These are phyloP conservation scores for Fremontodendron californicum DNA, from an alignment of 345 rosid genomes.

Conservation along the genomic window DNA sequence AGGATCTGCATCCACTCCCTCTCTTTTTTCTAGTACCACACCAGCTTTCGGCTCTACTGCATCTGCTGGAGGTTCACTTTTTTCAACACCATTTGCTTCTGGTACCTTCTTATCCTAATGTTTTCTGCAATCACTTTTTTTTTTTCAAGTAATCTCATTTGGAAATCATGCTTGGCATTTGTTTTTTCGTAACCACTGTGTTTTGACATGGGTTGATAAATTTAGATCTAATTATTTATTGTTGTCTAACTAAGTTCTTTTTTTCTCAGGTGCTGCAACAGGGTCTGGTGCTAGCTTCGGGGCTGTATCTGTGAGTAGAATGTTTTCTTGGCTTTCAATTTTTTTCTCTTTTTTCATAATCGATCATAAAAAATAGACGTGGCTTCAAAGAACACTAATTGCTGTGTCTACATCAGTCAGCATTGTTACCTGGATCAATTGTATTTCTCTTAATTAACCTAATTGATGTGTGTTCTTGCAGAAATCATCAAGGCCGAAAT, in stretches of 20 bases:
- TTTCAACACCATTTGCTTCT: constrained; percentile 61
- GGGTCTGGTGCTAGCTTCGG: constrained; percentile 90
- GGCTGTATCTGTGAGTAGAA: constrained; percentile 59
- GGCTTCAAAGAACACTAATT: background rate
- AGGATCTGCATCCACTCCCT: constrained; percentile 60
- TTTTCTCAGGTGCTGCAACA: constrained; percentile 50
- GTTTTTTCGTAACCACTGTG: background rate
- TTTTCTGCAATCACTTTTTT: background rate
- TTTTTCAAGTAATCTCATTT: background rate
- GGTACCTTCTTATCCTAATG: constrained; percentile 31
- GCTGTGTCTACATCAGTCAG: background rate
- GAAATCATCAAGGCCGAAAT: constrained; percentile 79
- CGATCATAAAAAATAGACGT: background rate
- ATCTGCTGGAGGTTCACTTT: constrained; percentile 50
- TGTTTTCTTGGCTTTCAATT: background rate
- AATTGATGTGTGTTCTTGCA: constrained; percentile 28
- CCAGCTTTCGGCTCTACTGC: constrained; percentile 50
- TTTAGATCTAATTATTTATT: background rate
- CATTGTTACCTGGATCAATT: background rate
- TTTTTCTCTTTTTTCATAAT: background rate
- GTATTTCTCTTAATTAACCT: constrained; percentile 6
- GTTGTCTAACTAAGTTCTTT: background rate
- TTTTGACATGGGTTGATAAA: background rate
- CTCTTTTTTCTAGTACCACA: constrained; percentile 42
- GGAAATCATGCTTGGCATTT: background rate